These are phyloP conservation scores for Pseudodiploospora longispora DNA, from an alignment of 2,329 filamentous ascomycete genomes.

Conservation along the genomic window DNA sequence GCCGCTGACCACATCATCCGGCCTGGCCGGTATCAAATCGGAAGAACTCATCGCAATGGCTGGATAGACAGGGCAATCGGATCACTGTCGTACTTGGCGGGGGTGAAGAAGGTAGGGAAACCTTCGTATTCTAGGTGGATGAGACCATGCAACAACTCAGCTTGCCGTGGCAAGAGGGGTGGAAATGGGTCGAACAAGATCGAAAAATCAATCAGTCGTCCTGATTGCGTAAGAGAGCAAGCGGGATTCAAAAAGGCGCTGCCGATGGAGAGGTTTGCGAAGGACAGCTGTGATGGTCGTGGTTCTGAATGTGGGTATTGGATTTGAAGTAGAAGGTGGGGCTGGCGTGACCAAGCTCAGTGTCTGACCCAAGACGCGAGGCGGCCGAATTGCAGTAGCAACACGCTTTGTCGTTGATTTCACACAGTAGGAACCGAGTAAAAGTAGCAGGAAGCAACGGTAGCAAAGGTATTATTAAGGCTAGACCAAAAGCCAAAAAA, in stretches of 20 bases:
- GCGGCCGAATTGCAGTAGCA: slow-evolving; percentile 9
- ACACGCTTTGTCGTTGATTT: background rate
- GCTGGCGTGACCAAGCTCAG: background rate
- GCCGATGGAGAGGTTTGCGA: background rate
- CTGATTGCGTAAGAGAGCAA: no score
- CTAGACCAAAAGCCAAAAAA: no score
- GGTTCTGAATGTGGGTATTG: slow-evolving; percentile 4
- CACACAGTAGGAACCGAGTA: no score
- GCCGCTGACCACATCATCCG: slow-evolving; percentile 32
- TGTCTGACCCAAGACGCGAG: slow-evolving; percentile 3
- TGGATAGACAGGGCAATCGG: background rate
- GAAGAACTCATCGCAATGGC: slow-evolving; percentile 18
- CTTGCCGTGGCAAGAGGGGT: background rate
- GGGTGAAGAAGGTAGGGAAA: background rate
- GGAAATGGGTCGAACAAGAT: no score
- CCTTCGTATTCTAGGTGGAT: background rate
- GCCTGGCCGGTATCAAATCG: slow-evolving; percentile 35
- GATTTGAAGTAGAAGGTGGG: slow-evolving; percentile 4
- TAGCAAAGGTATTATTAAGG: no score
- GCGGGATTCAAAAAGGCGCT: no score
- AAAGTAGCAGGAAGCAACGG: no score
- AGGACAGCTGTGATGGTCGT: background rate
- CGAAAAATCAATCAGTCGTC: no score
- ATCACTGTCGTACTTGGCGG: background rate
- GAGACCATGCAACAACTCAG: slow-evolving; percentile 1